Evolutionary conservation across 768 basidiomycete species (phyloP), one percentile per base, ranked within the genome.

Genomic region (Suillus subaureus): DNA sequence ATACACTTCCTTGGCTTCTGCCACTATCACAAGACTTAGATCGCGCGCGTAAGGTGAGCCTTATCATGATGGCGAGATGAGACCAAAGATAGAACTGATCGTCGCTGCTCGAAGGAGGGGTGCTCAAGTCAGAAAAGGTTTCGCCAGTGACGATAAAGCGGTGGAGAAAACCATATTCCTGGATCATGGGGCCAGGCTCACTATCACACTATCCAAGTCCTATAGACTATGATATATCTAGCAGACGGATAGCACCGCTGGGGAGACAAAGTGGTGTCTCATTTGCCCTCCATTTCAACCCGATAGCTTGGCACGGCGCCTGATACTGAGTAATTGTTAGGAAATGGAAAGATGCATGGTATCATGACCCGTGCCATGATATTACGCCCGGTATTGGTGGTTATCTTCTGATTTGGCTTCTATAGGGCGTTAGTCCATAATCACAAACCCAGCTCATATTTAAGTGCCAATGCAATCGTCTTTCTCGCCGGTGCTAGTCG

Each of bases 231-330:
- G 64, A 71, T 42, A 23, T 28, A 51, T 51, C 49, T 51, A 28
- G 37, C 58, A 42, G 26, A 40, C 23, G 12, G 40, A 28, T 26
- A 28, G 39, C 39, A 18, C 57, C 39, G 61, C 71, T 70, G 57
- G 79, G 54, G 85, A 83, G 40, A 88, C 88, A 70, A 83, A 87
- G 67, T 79, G 87, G 71, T 82, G 87, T 65, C 68, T 88, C 8
- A 58, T 40, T 7, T 26, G 2, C 26, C 39, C 28, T 58, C 23
- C 7, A 37, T 26, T 23, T 5, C 37, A 23, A 40, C 9, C 57
- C 18, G 23, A 58, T 28, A 40, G 16, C 26, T 40, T 18, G 57
- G 16, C 26, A 42, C 18, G 11, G 26, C 26, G 57, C 18, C 16
- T 54, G 37, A 52, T 55, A 26, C 26, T 0, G 43, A 5, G 37